These are phyloP conservation scores for Lunasporangiospora selenospora DNA, from an alignment of 192 early-diverging fungal species.

Conservation along the genomic window DNA sequence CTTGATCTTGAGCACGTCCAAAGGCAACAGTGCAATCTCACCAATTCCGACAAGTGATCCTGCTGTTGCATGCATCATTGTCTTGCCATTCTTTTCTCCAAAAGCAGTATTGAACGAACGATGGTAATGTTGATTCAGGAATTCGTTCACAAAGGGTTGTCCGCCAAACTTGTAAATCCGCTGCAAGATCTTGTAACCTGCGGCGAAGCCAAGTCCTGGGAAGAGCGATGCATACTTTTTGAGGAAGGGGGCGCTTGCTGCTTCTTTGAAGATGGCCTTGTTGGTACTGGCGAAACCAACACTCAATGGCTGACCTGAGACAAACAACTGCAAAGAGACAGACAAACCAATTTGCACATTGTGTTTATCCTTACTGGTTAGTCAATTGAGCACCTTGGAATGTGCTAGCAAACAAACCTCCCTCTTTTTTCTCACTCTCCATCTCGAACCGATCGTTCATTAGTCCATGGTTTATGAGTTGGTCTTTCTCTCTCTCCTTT, in stretches of 20 bases:
- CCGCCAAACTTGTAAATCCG: constrained; percentile 98
- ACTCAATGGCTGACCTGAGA: constrained; percentile 25
- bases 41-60: constrained; percentile 96
- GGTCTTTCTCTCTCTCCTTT: too few relatives aligned
- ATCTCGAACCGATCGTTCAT: too few relatives aligned
- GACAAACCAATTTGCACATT: neutral
- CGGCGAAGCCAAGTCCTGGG: constrained; percentile 95
- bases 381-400: too few relatives aligned
- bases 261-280: constrained; percentile 90
- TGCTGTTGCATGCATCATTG: constrained; percentile 96
- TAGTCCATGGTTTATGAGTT: too few relatives aligned
- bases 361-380: too few relatives aligned
- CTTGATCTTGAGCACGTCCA: constrained; percentile 99
- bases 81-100: constrained; percentile 93
- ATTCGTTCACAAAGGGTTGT: constrained; percentile 94
- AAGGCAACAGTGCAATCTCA: constrained; percentile 92
- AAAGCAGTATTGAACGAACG: constrained; percentile 75
- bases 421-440: too few relatives aligned
- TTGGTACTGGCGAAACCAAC: constrained; percentile 60
- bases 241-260: constrained; percentile 69
- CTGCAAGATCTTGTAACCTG: constrained; percentile 97
- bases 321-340: constrained; percentile 55
- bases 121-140: constrained; percentile 81
- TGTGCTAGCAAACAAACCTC: too few relatives aligned
- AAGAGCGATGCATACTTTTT: constrained; percentile 93